These are phyloP conservation scores for Magnolia officinalis DNA, from an alignment of 164 flowering plant species.

Conservation along the genomic window DNA sequence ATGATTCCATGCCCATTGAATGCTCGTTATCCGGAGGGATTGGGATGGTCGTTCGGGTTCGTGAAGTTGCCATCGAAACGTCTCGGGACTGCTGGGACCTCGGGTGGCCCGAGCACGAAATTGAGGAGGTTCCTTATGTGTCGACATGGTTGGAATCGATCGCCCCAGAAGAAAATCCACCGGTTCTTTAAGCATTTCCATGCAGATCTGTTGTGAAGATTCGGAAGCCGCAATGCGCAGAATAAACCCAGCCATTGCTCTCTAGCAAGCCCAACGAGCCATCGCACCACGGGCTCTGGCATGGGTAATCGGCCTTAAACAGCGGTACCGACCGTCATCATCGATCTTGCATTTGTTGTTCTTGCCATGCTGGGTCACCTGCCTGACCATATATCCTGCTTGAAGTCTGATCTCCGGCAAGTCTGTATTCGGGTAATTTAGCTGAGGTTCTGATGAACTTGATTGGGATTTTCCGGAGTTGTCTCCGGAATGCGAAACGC, in stretches of 20 bases:
- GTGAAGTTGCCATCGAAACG: slow-evolving; percentile 69
- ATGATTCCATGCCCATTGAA: slow-evolving; percentile 85
- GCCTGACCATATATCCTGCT: slow-evolving; percentile 62
- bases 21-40: slow-evolving; percentile 70
- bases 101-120: slow-evolving; percentile 56
- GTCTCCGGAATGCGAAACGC: slow-evolving; percentile 43
- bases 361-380: slow-evolving; percentile 71
- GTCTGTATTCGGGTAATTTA: slow-evolving; percentile 36
- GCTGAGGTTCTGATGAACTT: slow-evolving; percentile 25
- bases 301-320: slow-evolving; percentile 48
- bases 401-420: slow-evolving; percentile 54
- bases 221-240: slow-evolving; percentile 74
- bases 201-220: slow-evolving; percentile 53
- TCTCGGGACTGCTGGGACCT: slow-evolving; percentile 49
- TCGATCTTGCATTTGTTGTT: slow-evolving; percentile 62
- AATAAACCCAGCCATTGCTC: slow-evolving; percentile 98
- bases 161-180: slow-evolving; percentile 99
- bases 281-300: slow-evolving; percentile 70
- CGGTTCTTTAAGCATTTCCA: slow-evolving; percentile 76
- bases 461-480: slow-evolving; percentile 48
- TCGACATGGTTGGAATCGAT: slow-evolving; percentile 98
- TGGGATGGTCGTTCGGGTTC: slow-evolving; percentile 64
- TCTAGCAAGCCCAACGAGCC: slow-evolving; percentile 75
- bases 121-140: slow-evolving; percentile 81
- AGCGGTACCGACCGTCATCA: slow-evolving; percentile 69